Base-by-base conservation (phyloP, 306 rosid genomes). In the Inga leiocalycina region DNA sequence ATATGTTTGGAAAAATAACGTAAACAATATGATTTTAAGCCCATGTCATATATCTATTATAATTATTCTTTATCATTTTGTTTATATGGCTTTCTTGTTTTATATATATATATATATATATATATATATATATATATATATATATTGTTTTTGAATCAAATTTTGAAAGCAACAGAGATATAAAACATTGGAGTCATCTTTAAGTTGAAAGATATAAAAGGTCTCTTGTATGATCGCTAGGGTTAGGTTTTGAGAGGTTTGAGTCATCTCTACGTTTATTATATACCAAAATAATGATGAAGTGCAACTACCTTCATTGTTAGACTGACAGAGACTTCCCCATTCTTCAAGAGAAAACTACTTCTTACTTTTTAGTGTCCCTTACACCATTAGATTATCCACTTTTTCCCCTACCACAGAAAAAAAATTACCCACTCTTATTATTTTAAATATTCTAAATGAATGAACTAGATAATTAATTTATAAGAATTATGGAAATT, bases 321-420 rank as follows among this genome's bases (percentile, higher is more conserved):
- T 4, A 52, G 78, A 51, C 48, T 74, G 79, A 59, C 6, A n/a
- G 66, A 54, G 70, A 43, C 27, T 87, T 49, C 22, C 69, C 78
- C 19, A 72, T 77, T 3, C 85, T 88, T 88, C 51, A 81, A 85
- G 82, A 78, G 86, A 88, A 82, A 88, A 88, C 83, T 85, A 85
- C 61, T 4, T 19, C 77, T 71, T 24, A 76, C 78, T 32, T 72
- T 56, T 71, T 69, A 30, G 67, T 76, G 78, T 77, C 79, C 67
- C 79, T 71, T 82, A 72, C 51, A 80, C 78, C 79, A 39, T 39
- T 39, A 75, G 48, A 20, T 3, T 56, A 20, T 56, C 64, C 24
- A 56, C 64, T 56, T 56, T 20, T 6, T 8, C 4, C 22, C 24
- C 61, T 2, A 16, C 7, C 8, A 16, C 5, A 52, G 4, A 4